These are phyloP conservation scores for Puya raimondii DNA, from an alignment of 176 grass and related monocot genomes.

Conservation along the genomic window DNA sequence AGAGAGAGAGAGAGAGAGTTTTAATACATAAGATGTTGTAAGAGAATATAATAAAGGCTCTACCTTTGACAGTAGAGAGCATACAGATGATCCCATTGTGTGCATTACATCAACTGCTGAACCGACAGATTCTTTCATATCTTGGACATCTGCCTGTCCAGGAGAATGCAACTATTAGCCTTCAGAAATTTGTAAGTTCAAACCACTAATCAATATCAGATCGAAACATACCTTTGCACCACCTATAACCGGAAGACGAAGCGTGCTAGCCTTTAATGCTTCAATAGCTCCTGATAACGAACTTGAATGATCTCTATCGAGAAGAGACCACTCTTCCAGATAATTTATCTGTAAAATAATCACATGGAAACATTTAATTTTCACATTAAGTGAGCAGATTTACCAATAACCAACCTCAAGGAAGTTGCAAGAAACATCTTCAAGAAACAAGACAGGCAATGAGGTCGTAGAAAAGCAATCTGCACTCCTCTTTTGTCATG, in stretches of 20 bases:
- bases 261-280: slow-evolving; percentile 91
- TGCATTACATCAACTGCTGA: slow-evolving; percentile 74
- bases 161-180: slow-evolving; percentile 17
- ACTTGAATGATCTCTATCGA: slow-evolving; percentile 74
- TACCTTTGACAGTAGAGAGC: slow-evolving; percentile 75
- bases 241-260: slow-evolving; percentile 82
- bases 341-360: slow-evolving; percentile 40
- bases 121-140: slow-evolving; percentile 78
- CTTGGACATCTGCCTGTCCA: slow-evolving; percentile 62
- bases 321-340: slow-evolving; percentile 79
- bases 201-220: slow-evolving; percentile 13
- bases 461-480: no score
- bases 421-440: no score
- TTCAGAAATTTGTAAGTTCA: slow-evolving; percentile 11
- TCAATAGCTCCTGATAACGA: slow-evolving; percentile 71
- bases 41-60: background rate
- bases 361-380: background rate
- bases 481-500: no score
- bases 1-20: background rate
- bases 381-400: background rate
- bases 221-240: slow-evolving; percentile 72
- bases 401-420: background rate
- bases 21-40: background rate
- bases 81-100: slow-evolving; percentile 69
- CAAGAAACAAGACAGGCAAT: no score